Percentiles rank a stretch among this genome's conserved stretches.
Conservation (phyloP, 2,329 filamentous ascomycete genomes). For the Talaromyces sp. region DNA sequence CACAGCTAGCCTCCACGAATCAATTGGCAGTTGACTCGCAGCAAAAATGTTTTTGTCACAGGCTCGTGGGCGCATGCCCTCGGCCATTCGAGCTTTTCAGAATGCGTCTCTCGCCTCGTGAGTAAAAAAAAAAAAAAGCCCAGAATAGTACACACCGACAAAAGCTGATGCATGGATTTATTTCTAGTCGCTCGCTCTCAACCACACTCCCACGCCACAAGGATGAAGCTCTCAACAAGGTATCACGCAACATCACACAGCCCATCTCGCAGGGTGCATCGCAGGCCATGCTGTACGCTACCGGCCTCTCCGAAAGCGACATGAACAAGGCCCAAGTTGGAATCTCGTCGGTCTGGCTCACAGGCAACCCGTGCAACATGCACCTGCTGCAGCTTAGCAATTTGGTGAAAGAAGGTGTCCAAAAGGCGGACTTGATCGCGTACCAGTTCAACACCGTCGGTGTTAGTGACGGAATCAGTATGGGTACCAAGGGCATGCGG, state of each 20-base stretch:
- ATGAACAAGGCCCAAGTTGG: slow-evolving; percentile 97
- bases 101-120: slow-evolving; percentile 13
- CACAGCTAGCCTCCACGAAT: not conserved
- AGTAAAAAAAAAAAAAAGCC: slow-evolving; percentile 5
- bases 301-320: slow-evolving; percentile 76
- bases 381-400: slow-evolving; percentile 86
- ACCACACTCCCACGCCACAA: slow-evolving; percentile 43
- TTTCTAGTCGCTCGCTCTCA: slow-evolving; percentile 28
- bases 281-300: slow-evolving; percentile 98
- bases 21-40: not conserved
- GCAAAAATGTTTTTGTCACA: slow-evolving; percentile 23
- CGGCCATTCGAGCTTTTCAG: slow-evolving; percentile 18
- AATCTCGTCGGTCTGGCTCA: slow-evolving; percentile 97
- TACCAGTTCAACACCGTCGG: slow-evolving; percentile 99
- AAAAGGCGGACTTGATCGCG: slow-evolving; percentile 73
- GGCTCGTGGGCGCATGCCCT: slow-evolving; percentile 24
- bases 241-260: slow-evolving; percentile 82
- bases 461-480: slow-evolving; percentile 94
- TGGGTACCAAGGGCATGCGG: slow-evolving; percentile 96
- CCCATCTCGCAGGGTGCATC: slow-evolving; percentile 97
- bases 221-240: slow-evolving; percentile 65
- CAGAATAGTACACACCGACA: not conserved
- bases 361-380: slow-evolving; percentile 99
- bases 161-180: slow-evolving; percentile 5
- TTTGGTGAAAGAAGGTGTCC: slow-evolving; percentile 65